phyloP scores from a whole-genome alignment of 305 asterid genomes.

The Fraxinus sp. region DNA sequence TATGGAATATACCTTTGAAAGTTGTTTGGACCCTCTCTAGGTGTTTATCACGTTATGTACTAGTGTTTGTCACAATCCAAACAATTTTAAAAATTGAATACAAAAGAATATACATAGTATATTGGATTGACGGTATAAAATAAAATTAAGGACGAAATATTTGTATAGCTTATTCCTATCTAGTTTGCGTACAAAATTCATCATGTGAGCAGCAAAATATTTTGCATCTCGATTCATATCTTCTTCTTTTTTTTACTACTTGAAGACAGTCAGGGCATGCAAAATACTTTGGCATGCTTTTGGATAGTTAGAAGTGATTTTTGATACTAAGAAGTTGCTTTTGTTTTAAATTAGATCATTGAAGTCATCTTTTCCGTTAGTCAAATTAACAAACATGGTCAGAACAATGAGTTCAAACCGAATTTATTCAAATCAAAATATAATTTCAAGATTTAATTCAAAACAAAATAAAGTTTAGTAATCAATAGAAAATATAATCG shows the following conservation, averaged over 20 bases:
- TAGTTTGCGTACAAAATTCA: background rate
- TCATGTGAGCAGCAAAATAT: background rate
- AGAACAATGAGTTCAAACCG: background rate
- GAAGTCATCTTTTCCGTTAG: background rate
- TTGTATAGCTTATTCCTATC: background rate
- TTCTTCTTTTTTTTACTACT: background rate
- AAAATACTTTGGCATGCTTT: background rate
- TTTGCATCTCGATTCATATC: background rate
- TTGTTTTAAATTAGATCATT: background rate
- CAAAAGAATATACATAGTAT: background rate
- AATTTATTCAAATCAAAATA: background rate
- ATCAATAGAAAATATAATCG: background rate
- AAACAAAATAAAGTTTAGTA: background rate
- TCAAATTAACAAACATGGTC: background rate
- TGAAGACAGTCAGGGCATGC: background rate
- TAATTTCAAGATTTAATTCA: background rate
- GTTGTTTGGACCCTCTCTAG: constrained; percentile 17
- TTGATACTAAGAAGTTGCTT: background rate
- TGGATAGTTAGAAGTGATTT: background rate
- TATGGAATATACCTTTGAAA: constrained; percentile 14
- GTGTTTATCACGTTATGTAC: constrained; percentile 15
- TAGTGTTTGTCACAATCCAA: constrained; percentile 8
- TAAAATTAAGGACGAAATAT: background rate
- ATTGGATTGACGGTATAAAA: background rate
- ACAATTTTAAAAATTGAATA: background rate